Base-by-base conservation (phyloP, 176 grass and related monocot species). In the Miscanthus lutarioriparius region DNA sequence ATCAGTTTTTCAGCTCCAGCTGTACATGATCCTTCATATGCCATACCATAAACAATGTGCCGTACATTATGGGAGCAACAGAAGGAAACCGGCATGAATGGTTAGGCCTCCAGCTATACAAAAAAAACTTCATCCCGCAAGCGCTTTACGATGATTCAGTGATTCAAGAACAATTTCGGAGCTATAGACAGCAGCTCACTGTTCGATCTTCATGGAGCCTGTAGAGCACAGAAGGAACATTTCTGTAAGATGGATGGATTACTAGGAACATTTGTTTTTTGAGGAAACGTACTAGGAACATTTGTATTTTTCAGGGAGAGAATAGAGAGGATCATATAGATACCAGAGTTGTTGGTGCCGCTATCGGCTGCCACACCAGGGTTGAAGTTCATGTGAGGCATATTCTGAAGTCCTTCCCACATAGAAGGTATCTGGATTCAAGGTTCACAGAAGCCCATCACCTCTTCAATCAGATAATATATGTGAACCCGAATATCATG, bases 351-450 rank as follows among this genome's bases (percentile, higher is more conserved):
- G 82, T 82, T 91, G 70, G 83, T 48, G 73, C 88, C 67, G 48
- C 85, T 83, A 56, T 82, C 56, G 3, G 82, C 71, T 35, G 79
- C 43, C 39, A 66, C 36, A 45, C 67, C 80, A 64, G 89, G 71
- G 48, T 84, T 90, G 77, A 94, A 94, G 76, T 89, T 92, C 81
- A 88, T 82, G 47, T 88, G 87, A 86, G 86, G 72, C 15, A 81
- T 70, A 71, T 86, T 96, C 56, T 92, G 91, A 75, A 94, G 85
- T 74, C 88, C 85, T 54, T 92, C 75, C 94, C 94, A 97, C 80
- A 91, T 76, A 12, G 76, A 73, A 82, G 87, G 79, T 63, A 97
- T 93, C 94, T 95, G 79, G 44, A 70, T 81, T 79, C 81, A 87
- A 76, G 20, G 83, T 74, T 78, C 28, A 81, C 13, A 20, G 49